Evolutionary conservation across 2,329 filamentous ascomycete species (phyloP).

Genomic region (Aaosphaeria arxii): DNA sequence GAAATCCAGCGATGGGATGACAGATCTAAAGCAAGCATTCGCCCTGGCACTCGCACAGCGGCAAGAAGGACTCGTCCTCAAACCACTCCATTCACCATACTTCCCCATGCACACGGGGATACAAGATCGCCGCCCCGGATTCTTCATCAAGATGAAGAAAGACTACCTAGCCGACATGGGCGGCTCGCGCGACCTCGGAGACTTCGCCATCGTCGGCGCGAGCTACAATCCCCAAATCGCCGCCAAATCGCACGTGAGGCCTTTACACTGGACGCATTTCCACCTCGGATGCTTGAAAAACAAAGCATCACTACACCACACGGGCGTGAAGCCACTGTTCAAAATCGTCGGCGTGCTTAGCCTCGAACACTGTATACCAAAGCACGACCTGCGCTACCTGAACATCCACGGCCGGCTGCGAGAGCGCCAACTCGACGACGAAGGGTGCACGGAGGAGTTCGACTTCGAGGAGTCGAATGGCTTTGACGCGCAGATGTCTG

Average conservation of each 20-base stretch:
- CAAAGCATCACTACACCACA: conserved; percentile 55
- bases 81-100: conserved; percentile 73
- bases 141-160: conserved; percentile 84
- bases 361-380: conserved; percentile 48
- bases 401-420: conserved; percentile 41
- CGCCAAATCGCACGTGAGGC: conserved; percentile 51
- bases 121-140: conserved; percentile 29
- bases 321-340: conserved; percentile 57
- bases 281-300: conserved; percentile 75
- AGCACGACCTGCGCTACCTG: conserved; percentile 41
- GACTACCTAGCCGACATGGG: conserved; percentile 78
- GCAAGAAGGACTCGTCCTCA: conserved; percentile 79
- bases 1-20: conserved; percentile 21
- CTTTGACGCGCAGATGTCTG: conserved; percentile 34
- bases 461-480: conserved; percentile 17
- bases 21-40: conserved; percentile 50
- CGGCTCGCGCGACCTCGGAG: conserved; percentile 63
- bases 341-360: conserved; percentile 58
- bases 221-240: conserved; percentile 66
- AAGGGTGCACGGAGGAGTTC: conserved; percentile 18
- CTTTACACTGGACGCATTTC: conserved; percentile 74
- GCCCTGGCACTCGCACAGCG: conserved; percentile 62
- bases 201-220: conserved; percentile 77
- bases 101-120: conserved; percentile 46
- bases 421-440: conserved; percentile 21